These are phyloP conservation scores for Lactarius hengduanensis DNA, from an alignment of 768 basidiomycete species.

Conservation along the genomic window DNA sequence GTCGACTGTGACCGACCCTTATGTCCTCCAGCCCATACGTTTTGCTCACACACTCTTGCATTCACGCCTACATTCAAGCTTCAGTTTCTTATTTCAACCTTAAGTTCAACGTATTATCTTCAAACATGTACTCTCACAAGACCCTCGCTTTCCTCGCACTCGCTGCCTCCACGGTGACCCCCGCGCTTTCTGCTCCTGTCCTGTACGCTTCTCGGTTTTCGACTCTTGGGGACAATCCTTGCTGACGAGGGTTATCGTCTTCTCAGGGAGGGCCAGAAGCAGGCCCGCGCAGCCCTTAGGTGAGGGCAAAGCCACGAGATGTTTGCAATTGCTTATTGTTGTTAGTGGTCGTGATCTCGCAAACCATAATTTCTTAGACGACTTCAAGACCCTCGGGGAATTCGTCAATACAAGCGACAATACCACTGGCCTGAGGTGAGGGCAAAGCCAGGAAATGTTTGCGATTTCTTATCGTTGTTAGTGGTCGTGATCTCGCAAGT, in stretches of 20 bases:
- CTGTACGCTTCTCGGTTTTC: background rate
- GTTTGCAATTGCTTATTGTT: too few species aligned
- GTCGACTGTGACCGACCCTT: background rate
- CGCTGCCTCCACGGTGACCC: background rate
- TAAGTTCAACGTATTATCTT: background rate
- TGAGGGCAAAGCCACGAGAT: background rate
- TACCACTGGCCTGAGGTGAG: background rate
- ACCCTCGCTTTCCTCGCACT: slow-evolving; percentile 7
- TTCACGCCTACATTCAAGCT: background rate
- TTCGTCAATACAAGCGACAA: too few species aligned
- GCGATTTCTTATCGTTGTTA: background rate
- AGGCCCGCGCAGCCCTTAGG: background rate
- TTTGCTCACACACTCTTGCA: background rate
- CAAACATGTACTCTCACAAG: slow-evolving; percentile 5
- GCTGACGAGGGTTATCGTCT: background rate
- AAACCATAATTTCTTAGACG: too few species aligned
- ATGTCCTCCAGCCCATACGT: background rate
- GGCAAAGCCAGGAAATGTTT: background rate
- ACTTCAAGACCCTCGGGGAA: too few species aligned
- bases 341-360: too few species aligned
- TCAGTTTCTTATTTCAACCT: background rate
- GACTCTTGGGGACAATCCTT: background rate
- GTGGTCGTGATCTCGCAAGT: too few species aligned
- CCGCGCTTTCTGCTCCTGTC: slow-evolving; percentile 3
- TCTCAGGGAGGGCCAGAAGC: background rate